Base-by-base conservation (phyloP, 768 basidiomycete species). In the Mycena alexandri region DNA sequence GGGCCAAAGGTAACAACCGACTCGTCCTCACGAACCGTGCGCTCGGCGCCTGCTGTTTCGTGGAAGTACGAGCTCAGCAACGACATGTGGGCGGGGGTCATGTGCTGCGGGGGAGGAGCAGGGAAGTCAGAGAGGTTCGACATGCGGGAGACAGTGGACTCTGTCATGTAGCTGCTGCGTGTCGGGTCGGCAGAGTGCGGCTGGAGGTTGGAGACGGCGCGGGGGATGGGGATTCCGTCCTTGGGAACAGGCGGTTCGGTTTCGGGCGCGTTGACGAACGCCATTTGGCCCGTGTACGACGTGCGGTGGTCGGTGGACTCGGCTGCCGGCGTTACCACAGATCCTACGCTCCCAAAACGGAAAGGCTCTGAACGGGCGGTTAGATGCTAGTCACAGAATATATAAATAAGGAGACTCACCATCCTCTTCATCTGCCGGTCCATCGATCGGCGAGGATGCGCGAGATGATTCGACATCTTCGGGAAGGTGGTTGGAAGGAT, bases 111-210 rank as follows among this genome's bases (percentile, higher is more conserved):
- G 0, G 85, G 85, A 2, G 86, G 85, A 14, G 74, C 76, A 2
- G 86, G 85, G 69, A 86, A 86, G 64, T 86, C 85, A 17, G 83
- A 85, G n/a, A 86, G 80, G 21, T 79, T 77, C 2, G 85, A 86
- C 74, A 86, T 86, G 60, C 78, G 81, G 0, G 86, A 86, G 21
- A 76, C 51, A 0, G 83, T 82, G 12, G 77, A 79, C 65, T 72
- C 76, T 11, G 85, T 86, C 78, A 83, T 72, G 73, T 79, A 82
- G 74, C 85, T 86, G 65, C 83, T 81, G 14, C 85, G 84, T 6
- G 81, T 69, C 55, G 36, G 75, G 38, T 79, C 76, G 7, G 81
- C 67, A 8, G 82, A 77, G 25, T 69, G 47, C 1, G 77, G 73
- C 34, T 73, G 67, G 12, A 70, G 63, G 47, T 69, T 58, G 58